Conservation (phyloP, 2,329 filamentous ascomycete genomes). For the Akanthomyces lecanii region DNA sequence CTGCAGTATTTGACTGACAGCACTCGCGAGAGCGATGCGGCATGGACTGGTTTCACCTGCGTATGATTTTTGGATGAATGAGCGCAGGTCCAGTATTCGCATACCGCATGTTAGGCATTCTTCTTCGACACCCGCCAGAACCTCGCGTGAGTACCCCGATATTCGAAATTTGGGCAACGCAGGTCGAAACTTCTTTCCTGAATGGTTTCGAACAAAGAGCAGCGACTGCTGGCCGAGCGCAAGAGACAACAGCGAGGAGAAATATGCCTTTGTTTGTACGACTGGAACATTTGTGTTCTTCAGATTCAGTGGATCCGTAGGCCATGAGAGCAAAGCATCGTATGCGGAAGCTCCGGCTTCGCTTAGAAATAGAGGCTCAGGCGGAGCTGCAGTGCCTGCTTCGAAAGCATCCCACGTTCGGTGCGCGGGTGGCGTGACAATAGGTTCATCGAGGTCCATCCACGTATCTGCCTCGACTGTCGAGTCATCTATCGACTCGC, state of each 20-base stretch:
- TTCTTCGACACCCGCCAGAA: conserved; percentile 43
- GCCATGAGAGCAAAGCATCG: conserved; percentile 54
- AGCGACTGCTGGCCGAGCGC: conserved; percentile 68
- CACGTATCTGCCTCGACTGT: conserved; percentile 40
- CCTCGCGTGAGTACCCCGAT: conserved; percentile 51
- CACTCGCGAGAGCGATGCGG: conserved; percentile 49
- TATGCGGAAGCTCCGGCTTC: conserved; percentile 64
- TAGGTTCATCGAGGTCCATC: conserved; percentile 36
- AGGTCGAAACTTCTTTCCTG: conserved; percentile 49
- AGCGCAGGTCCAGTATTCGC: conserved; percentile 41
- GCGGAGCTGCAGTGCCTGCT: conserved; percentile 30
- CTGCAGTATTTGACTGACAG: conserved; percentile 44
- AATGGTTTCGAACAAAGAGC: conserved; percentile 60
- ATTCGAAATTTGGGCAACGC: conserved; percentile 45
- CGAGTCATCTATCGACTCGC: conserved; percentile 21
- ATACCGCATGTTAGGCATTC: conserved; percentile 47
- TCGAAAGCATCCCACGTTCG: conserved; percentile 68
- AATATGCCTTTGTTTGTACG: conserved; percentile 47
- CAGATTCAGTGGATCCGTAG: conserved; percentile 37
- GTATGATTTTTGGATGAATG: conserved; percentile 46
- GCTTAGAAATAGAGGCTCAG: conserved; percentile 55
- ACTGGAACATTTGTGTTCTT: conserved; percentile 37
- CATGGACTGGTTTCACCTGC: conserved; percentile 41
- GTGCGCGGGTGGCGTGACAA: conserved; percentile 38
- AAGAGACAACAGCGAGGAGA: conserved; percentile 58